Percentiles rank a stretch among this genome's conserved stretches.
phyloP scores from a whole-genome alignment of 176 grass and related monocot genomes.

The Musa itinerans region DNA sequence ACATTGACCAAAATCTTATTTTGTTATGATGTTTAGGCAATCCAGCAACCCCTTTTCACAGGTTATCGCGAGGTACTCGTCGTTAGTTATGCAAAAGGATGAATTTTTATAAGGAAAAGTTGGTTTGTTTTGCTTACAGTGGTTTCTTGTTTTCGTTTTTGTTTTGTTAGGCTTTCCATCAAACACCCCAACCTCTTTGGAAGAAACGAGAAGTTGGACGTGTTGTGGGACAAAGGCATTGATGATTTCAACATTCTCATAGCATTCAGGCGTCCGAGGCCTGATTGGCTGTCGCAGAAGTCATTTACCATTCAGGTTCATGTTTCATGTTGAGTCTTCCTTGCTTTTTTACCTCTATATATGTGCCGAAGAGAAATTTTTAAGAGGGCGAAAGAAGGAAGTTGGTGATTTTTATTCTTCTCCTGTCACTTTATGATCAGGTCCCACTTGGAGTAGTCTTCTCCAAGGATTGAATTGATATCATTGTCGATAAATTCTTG shows the following conservation, averaged over 20 bases:
- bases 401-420: not conserved
- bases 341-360: not conserved
- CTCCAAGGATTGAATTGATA: constrained; percentile 1
- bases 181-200: constrained; percentile 86
- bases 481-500: not conserved
- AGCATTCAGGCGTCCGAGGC: constrained; percentile 61
- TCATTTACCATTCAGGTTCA: constrained; percentile 83
- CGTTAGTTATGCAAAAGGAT: not conserved
- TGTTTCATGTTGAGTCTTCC: not conserved
- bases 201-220: constrained; percentile 77
- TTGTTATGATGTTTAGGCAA: constrained; percentile 27
- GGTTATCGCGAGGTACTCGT: constrained; percentile 58
- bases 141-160: not conserved
- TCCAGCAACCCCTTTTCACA: constrained; percentile 45
- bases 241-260: constrained; percentile 66
- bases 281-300: constrained; percentile 58
- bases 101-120: not conserved
- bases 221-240: constrained; percentile 80
- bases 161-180: constrained; percentile 45
- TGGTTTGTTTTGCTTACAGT: not conserved
- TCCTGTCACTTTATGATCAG: no score
- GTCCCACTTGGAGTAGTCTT: not conserved
- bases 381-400: not conserved
- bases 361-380: not conserved
- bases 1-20: constrained; percentile 10